A percentile compares a stretch with the other conserved stretches of the same genome.
Conservation (phyloP, 805 yeast species). For the Sugiyamaella floridensis region DNA sequence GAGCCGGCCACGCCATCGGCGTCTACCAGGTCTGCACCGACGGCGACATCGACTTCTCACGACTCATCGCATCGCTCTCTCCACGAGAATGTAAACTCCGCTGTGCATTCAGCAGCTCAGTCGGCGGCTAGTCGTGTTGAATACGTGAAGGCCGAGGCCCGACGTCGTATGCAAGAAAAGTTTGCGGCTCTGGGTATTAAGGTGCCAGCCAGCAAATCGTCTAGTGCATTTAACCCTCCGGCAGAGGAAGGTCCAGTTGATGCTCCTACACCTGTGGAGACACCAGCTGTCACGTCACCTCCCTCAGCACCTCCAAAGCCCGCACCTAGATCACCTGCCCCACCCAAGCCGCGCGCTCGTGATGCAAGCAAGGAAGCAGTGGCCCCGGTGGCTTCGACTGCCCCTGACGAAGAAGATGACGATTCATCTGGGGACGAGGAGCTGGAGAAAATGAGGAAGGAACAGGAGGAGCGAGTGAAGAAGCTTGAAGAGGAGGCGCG, state of each 20-base stretch:
- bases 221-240: constrained; percentile 20
- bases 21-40: not conserved
- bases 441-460: constrained; percentile 19
- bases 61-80: too few species aligned
- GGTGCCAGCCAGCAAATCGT: constrained; percentile 22
- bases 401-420: constrained; percentile 16
- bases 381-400: constrained; percentile 4
- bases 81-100: constrained; percentile 15
- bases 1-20: constrained; percentile 36
- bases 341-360: constrained; percentile 18
- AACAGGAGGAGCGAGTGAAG: constrained; percentile 21
- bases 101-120: not conserved
- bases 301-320: constrained; percentile 1
- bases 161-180: constrained; percentile 75
- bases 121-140: constrained; percentile 45
- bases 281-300: constrained; percentile 4
- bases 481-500: constrained; percentile 17
- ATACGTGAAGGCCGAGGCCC: constrained; percentile 75
- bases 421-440: constrained; percentile 30
- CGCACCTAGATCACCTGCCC: constrained; percentile 6
- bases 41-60: constrained; percentile 3
- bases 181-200: constrained; percentile 70
- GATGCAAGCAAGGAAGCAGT: not conserved
- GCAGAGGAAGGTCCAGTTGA: constrained; percentile 2
- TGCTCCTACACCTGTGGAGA: constrained; percentile 5